A percentile compares a stretch with the other conserved stretches of the same genome.
Conservation (phyloP, 164 flowering plant genomes). For the Cinnamomum chago region DNA sequence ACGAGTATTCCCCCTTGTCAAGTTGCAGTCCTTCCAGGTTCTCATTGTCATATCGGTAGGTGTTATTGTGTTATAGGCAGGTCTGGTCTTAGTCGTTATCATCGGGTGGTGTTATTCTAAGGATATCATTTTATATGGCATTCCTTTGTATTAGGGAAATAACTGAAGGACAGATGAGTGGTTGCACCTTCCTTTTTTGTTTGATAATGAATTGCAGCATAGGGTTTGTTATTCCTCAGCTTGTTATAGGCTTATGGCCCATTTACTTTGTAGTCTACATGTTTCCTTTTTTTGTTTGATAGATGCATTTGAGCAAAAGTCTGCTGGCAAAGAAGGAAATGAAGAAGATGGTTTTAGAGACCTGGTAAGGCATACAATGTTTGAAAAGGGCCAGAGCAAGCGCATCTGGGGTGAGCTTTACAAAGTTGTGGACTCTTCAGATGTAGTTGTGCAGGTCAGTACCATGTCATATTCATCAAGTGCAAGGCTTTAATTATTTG, state of each 20-base stretch:
- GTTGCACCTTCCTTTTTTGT: not conserved
- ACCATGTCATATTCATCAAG: not conserved
- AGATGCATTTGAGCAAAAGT: conserved; percentile 79
- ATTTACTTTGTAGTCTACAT: not conserved
- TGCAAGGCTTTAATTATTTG: not conserved
- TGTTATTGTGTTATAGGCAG: too few relatives aligned
- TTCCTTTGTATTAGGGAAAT: not conserved
- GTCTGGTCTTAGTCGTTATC: too few relatives aligned
- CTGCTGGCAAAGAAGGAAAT: conserved; percentile 38
- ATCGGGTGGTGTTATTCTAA: not conserved
- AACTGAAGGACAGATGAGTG: not conserved
- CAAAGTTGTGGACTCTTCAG: conserved; percentile 98
- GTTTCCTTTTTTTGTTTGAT: conserved; percentile 7
- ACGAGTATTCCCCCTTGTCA: too few relatives aligned
- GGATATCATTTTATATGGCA: not conserved
- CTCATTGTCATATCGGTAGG: too few relatives aligned
- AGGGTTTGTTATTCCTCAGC: conserved; percentile 4
- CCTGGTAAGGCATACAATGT: conserved; percentile 91
- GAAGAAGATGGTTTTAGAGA: conserved; percentile 89
- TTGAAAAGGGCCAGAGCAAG: conserved; percentile 99
- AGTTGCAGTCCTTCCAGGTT: too few relatives aligned
- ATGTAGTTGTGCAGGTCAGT: conserved; percentile 97
- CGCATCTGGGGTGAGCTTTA: conserved; percentile 99
- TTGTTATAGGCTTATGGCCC: not conserved
- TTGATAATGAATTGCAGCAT: not conserved